A percentile compares a stretch with the other conserved stretches of the same genome.
Evolutionary conservation across 805 yeast species (phyloP).

Genomic region (Candida nonsorbophila): DNA sequence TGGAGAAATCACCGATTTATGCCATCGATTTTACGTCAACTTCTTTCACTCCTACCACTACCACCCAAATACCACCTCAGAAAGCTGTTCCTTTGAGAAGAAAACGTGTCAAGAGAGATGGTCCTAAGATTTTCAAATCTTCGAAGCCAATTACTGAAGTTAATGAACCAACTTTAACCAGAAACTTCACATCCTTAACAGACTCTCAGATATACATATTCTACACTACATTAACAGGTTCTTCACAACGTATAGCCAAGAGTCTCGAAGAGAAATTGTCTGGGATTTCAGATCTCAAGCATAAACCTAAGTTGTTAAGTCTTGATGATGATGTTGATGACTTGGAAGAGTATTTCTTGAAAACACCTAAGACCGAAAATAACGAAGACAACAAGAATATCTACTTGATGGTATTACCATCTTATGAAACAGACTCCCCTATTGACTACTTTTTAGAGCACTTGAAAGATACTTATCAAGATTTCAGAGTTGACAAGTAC

Average conservation of each 20-base stretch:
- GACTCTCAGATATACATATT: slow-evolving; percentile 63
- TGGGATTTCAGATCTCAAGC: slow-evolving; percentile 15
- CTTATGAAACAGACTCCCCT: slow-evolving; percentile 91
- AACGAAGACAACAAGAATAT: slow-evolving; percentile 35
- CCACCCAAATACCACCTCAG: slow-evolving; percentile 14
- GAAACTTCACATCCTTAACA: slow-evolving; percentile 32
- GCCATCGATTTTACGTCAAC: slow-evolving; percentile 41
- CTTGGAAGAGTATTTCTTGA: slow-evolving; percentile 74
- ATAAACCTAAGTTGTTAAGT: slow-evolving; percentile 52
- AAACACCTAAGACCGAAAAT: slow-evolving; percentile 48
- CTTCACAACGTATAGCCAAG: slow-evolving; percentile 67
- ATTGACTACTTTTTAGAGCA: slow-evolving; percentile 82
- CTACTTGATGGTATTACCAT: slow-evolving; percentile 75
- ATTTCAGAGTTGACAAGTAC: slow-evolving; percentile 78
- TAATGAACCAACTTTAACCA: slow-evolving; percentile 34
- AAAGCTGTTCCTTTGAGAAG: slow-evolving; percentile 11
- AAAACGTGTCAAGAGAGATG: slow-evolving; percentile 10
- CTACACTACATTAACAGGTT: slow-evolving; percentile 82
- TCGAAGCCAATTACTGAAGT: slow-evolving; percentile 18
- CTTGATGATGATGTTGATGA: slow-evolving; percentile 81
- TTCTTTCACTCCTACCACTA: slow-evolving; percentile 17
- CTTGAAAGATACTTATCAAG: slow-evolving; percentile 73
- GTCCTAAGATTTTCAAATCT: slow-evolving; percentile 38
- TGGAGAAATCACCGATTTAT: slow-evolving; percentile 27
- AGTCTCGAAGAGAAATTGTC: slow-evolving; percentile 37